These are phyloP conservation scores for Globisporangium carolinianum DNA, from an alignment of 352 stramenopile genomes.

Conservation along the genomic window DNA sequence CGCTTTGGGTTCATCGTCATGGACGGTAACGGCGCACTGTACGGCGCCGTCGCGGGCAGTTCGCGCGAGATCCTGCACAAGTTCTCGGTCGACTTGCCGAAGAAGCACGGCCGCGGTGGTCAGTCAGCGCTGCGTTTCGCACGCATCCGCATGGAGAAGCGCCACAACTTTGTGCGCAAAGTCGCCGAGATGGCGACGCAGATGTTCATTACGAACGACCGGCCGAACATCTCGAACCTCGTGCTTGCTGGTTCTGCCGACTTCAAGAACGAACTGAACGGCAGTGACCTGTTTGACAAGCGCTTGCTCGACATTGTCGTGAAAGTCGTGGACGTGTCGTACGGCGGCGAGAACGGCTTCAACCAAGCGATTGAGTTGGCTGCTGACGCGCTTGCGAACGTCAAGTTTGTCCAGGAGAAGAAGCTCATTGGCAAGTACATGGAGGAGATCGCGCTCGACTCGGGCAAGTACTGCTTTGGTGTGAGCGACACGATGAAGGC, in stretches of 20 bases:
- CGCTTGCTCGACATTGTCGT: constrained; percentile 94
- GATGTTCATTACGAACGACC: constrained; percentile 98
- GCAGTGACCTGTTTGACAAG: constrained; percentile 96
- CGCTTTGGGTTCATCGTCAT: constrained; percentile 99
- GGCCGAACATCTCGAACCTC: constrained; percentile 96
- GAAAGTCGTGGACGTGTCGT: constrained; percentile 99
- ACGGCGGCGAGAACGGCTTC: constrained; percentile 99
- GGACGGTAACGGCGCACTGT: constrained; percentile 99
- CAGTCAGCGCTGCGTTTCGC: constrained; percentile 99
- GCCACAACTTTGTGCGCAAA: constrained; percentile 99
- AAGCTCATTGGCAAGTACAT: constrained; percentile 99
- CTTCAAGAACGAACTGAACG: constrained; percentile 98
- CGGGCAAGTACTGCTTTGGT: constrained; percentile 99
- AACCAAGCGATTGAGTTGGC: constrained; percentile 99
- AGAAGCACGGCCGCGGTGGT: constrained; percentile 99
- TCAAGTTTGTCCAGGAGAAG: constrained; percentile 99
- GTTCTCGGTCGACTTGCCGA: constrained; percentile 97
- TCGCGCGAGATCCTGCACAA: constrained; percentile 92
- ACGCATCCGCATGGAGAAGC: constrained; percentile 98
- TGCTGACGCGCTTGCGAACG: constrained; percentile 95
- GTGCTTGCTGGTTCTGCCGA: constrained; percentile 98
- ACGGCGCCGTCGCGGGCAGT: constrained; percentile 95
- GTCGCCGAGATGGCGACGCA: constrained; percentile 97
- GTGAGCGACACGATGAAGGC: constrained; percentile 98
- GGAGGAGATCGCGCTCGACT: constrained; percentile 98